phyloP scores from a whole-genome alignment of 2,329 filamentous ascomycete genomes.

The Curvularia verruculosa region DNA sequence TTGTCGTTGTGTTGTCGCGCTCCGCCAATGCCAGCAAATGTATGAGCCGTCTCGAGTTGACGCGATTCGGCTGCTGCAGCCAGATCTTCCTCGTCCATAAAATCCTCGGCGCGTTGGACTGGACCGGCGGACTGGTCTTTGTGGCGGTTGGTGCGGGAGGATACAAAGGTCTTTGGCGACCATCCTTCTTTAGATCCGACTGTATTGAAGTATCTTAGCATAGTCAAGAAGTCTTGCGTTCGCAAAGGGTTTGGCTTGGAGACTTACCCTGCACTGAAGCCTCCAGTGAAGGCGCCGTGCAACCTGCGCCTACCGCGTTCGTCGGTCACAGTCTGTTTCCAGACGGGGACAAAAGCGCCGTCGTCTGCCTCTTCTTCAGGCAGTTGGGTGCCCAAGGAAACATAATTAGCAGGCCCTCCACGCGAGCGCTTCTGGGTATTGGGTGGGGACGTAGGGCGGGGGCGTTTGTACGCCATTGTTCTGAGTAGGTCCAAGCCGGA shows the following conservation, averaged over 20 bases:
- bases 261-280: constrained; percentile 90
- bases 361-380: constrained; percentile 81
- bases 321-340: constrained; percentile 97
- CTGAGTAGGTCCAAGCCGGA: neutral
- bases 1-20: constrained; percentile 60
- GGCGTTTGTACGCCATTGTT: constrained; percentile 45
- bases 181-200: constrained; percentile 98
- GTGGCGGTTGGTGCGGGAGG: constrained; percentile 79
- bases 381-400: constrained; percentile 72
- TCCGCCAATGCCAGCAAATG: constrained; percentile 77
- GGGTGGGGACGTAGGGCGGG: constrained; percentile 36
- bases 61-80: constrained; percentile 82
- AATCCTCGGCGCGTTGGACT: constrained; percentile 79
- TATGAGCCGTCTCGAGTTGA: constrained; percentile 72
- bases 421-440: constrained; percentile 74
- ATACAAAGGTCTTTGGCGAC: constrained; percentile 90
- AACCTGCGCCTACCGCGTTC: constrained; percentile 88
- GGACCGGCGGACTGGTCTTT: constrained; percentile 65
- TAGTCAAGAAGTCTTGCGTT: constrained; percentile 45
- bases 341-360: constrained; percentile 90
- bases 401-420: constrained; percentile 55
- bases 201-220: constrained; percentile 87
- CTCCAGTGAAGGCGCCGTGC: constrained; percentile 95
- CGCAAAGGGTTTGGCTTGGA: constrained; percentile 23
- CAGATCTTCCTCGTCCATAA: constrained; percentile 97